A percentile compares a stretch with the other conserved stretches of the same genome.
These are phyloP conservation scores for Parmelia sp. DNA, from an alignment of 495 filamentous ascomycete species.

Conservation along the genomic window DNA sequence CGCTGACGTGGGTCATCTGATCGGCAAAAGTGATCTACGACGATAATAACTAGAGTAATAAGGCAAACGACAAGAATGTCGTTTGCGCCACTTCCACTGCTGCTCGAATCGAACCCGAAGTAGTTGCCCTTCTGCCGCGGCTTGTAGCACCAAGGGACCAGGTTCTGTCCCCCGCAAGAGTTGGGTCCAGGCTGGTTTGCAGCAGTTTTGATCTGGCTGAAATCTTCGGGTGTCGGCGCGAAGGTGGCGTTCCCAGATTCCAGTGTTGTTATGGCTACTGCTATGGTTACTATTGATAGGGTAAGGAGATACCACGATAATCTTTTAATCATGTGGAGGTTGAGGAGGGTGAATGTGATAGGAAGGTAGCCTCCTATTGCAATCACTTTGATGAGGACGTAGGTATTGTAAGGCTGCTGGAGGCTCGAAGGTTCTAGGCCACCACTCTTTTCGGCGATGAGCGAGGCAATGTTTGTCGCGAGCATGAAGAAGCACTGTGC, in stretches of 20 bases:
- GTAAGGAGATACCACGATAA: constrained; percentile 23
- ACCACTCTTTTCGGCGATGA: constrained; percentile 14
- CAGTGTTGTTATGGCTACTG: neutral
- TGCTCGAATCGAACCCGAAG: neutral
- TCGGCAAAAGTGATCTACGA: neutral
- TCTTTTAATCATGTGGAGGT: constrained; percentile 16
- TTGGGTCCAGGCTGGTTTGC: neutral
- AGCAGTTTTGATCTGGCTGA: neutral
- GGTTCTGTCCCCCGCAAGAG: neutral
- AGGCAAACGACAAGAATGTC: neutral
- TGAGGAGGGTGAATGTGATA: constrained; percentile 25
- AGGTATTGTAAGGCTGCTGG: constrained; percentile 22
- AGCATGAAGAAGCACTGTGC: constrained; percentile 28
- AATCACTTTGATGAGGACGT: constrained; percentile 18
- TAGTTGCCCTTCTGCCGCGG: neutral
- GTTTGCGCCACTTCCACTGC: neutral
- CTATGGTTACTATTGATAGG: constrained; percentile 16
- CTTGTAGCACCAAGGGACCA: neutral
- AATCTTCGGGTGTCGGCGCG: neutral
- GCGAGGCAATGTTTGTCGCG: constrained; percentile 22
- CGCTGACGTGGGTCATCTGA: neutral
- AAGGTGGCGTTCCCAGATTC: constrained; percentile 8
- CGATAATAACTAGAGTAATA: neutral
- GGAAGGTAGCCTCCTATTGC: constrained; percentile 23
- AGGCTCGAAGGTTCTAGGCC: constrained; percentile 18